These are phyloP conservation scores for Iberis amara DNA, from an alignment of 441 rosid genomes.

Conservation along the genomic window DNA sequence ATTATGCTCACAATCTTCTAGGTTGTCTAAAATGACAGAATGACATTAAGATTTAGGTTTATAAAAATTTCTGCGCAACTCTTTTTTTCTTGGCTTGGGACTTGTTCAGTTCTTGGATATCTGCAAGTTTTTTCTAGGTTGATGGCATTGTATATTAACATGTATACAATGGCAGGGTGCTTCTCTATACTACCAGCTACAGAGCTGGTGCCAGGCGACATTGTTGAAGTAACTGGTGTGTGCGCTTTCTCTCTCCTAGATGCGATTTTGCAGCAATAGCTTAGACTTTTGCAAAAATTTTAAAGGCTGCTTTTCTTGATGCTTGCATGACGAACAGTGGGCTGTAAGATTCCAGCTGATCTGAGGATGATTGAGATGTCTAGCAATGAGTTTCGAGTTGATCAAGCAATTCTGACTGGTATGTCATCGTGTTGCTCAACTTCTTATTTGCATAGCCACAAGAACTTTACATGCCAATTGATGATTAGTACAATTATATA, in stretches of 20 bases:
- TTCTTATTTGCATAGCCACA: conserved; percentile 1
- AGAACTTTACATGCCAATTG: conserved; percentile 8
- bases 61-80: not conserved
- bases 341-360: conserved; percentile 98
- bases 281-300: conserved; percentile 11
- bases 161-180: conserved; percentile 56
- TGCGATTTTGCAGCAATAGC: conserved; percentile 14
- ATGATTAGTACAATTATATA: conserved; percentile 3
- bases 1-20: conserved; percentile 7
- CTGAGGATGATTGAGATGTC: conserved; percentile 94
- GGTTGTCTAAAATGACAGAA: conserved; percentile 4
- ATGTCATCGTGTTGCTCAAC: conserved; percentile 22
- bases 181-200: conserved; percentile 94
- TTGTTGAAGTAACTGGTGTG: conserved; percentile 90
- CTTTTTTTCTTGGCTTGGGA: not conserved
- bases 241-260: conserved; percentile 14
- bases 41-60: not conserved
- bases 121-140: conserved; percentile 15
- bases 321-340: conserved; percentile 50
- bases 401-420: conserved; percentile 99
- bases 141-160: conserved; percentile 16
- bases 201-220: conserved; percentile 93
- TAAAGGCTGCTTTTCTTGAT: conserved; percentile 26
- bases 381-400: conserved; percentile 81
- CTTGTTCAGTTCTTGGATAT: not conserved